phyloP scores from a whole-genome alignment of 306 rosid genomes.

The Sicyos baderoa region DNA sequence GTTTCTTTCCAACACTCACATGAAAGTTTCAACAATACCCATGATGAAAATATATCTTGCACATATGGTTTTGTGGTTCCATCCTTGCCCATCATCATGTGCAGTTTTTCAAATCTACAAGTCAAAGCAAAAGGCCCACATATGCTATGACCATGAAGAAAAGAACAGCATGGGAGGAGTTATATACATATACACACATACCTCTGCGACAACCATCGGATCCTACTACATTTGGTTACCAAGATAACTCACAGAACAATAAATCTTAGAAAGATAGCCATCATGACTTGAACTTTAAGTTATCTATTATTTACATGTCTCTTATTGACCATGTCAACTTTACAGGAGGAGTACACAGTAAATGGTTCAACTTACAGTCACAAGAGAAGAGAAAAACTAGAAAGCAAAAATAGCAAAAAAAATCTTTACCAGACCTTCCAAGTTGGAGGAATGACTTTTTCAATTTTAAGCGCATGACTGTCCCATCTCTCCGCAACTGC shows the following conservation, averaged over 20 bases:
- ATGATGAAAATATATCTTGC: background rate
- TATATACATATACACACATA: too few species aligned
- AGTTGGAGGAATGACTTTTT: constrained; percentile 62
- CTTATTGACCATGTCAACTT: background rate
- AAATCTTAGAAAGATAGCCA: background rate
- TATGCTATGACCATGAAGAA: background rate
- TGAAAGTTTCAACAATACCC: background rate
- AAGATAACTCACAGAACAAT: background rate
- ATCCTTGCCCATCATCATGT: background rate
- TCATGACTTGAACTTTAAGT: background rate
- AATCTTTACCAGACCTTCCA: constrained; percentile 57
- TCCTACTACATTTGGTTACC: background rate
- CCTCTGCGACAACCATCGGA: background rate
- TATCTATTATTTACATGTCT: background rate
- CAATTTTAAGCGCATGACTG: constrained; percentile 48
- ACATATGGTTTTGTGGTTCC: background rate
- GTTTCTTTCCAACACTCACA: background rate
- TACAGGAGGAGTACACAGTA: background rate
- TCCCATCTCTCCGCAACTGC: constrained; percentile 83
- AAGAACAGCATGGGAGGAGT: background rate
- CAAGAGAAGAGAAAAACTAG: background rate
- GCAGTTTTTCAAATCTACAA: background rate
- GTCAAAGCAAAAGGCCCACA: background rate
- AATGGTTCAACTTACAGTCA: constrained; percentile 3
- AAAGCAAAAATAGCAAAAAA: background rate